phyloP scores from a whole-genome alignment of 257 asterid species.

The Gynochthodes officinalis region DNA sequence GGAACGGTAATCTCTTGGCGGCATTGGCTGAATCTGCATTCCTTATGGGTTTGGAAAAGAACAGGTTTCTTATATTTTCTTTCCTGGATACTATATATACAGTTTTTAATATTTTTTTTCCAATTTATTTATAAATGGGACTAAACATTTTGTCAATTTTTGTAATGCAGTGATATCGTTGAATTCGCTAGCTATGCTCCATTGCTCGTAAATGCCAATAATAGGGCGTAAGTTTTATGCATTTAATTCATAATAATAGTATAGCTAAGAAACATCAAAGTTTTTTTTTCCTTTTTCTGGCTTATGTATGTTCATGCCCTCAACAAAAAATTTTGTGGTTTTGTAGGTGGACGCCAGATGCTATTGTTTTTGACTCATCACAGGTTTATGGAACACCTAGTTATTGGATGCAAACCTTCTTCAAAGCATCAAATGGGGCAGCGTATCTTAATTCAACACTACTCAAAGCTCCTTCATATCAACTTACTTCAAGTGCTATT shows the following conservation, averaged over 20 bases:
- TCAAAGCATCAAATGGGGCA: slow-evolving; percentile 83
- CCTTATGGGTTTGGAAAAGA: slow-evolving; percentile 77
- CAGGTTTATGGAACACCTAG: slow-evolving; percentile 79
- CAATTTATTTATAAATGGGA: too few species aligned
- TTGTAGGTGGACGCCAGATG: slow-evolving; percentile 84
- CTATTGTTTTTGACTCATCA: slow-evolving; percentile 78
- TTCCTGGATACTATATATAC: too few species aligned
- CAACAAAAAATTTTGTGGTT: not conserved
- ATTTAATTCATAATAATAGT: too few species aligned
- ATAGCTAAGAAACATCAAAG: too few species aligned
- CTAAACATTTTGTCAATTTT: not conserved
- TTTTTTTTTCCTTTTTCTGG: too few species aligned
- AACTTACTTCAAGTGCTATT: slow-evolving; percentile 70
- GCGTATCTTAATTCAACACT: slow-evolving; percentile 60
- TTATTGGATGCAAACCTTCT: slow-evolving; percentile 97
- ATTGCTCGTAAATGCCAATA: slow-evolving; percentile 63
- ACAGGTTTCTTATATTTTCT: slow-evolving; percentile 73
- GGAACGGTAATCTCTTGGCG: slow-evolving; percentile 80
- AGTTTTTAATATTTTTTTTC: too few species aligned
- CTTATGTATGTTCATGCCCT: too few species aligned
- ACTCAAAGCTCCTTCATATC: slow-evolving; percentile 34
- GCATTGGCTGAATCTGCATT: slow-evolving; percentile 93
- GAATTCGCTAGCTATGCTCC: slow-evolving; percentile 97
- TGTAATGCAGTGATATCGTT: slow-evolving; percentile 56
- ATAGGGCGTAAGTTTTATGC: slow-evolving; percentile 52